A percentile compares a stretch with the other conserved stretches of the same genome.
Conservation (phyloP, 192 early-diverging fungal species). For the Dimargaris verticillata region DNA sequence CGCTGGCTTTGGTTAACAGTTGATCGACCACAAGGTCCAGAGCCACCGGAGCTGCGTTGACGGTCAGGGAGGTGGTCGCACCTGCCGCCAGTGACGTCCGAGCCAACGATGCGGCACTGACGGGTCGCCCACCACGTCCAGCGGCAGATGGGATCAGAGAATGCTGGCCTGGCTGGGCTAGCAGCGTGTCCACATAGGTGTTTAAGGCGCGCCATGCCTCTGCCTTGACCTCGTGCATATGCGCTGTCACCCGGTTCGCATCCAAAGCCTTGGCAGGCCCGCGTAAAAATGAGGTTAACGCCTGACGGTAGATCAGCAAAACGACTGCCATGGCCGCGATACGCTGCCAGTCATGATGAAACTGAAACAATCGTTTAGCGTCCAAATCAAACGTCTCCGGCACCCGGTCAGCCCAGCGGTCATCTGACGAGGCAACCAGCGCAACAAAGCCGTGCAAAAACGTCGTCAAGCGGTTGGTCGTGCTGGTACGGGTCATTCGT, state of each 20-base stretch:
- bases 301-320: slow-evolving; percentile 11
- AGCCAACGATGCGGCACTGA: background rate
- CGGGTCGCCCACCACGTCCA: too few species aligned
- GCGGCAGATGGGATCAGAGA: too few species aligned
- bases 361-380: background rate
- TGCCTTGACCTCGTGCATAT: slow-evolving; percentile 1
- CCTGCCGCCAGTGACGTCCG: too few species aligned
- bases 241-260: background rate
- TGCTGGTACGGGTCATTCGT: too few species aligned
- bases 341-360: slow-evolving; percentile 2
- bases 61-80: background rate
- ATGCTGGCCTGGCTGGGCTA: too few species aligned
- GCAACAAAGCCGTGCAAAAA: slow-evolving; percentile 9
- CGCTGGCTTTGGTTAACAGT: background rate
- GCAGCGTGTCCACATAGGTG: background rate
- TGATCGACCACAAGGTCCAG: slow-evolving; percentile 2
- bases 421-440: background rate
- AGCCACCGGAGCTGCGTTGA: background rate
- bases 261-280: background rate
- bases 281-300: background rate
- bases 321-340: slow-evolving; percentile 1
- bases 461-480: background rate
- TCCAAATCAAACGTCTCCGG: slow-evolving; percentile 10
- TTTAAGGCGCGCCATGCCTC: background rate
- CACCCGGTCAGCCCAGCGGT: background rate